Conservation (phyloP, 1,139 yeast species). For the Yamadazyma jaroonii region DNA sequence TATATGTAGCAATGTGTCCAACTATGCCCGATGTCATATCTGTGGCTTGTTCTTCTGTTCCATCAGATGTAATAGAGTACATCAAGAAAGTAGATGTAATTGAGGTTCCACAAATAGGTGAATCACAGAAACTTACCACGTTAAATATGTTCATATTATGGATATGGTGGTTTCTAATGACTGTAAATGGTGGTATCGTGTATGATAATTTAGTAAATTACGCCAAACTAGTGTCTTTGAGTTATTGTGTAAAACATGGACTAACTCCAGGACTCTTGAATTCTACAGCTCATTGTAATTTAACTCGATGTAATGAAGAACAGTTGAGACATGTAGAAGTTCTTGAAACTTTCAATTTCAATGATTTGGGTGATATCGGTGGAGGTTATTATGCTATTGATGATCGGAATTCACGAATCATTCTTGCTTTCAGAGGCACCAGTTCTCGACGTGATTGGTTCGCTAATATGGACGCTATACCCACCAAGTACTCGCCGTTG, state of each 20-base stretch:
- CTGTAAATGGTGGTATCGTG: not conserved
- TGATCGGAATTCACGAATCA: constrained; percentile 27
- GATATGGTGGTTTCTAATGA: too few species aligned
- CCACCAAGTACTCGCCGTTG: constrained; percentile 38
- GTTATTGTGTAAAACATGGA: constrained; percentile 38
- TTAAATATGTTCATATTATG: too few species aligned
- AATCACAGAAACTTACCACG: too few species aligned
- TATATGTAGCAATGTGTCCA: constrained; percentile 39
- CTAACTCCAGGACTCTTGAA: constrained; percentile 24
- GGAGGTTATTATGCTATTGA: constrained; percentile 52
- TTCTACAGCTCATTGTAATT: constrained; percentile 20
- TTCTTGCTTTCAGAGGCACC: constrained; percentile 56
- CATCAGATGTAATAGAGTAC: constrained; percentile 40
- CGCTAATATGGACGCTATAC: constrained; percentile 47
- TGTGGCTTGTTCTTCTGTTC: constrained; percentile 46
- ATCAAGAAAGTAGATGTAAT: constrained; percentile 42
- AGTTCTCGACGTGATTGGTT: constrained; percentile 56
- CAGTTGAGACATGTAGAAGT: constrained; percentile 26
- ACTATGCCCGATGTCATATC: constrained; percentile 37
- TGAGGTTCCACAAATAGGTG: not conserved
- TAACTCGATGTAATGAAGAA: constrained; percentile 18
- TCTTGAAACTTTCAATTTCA: constrained; percentile 35
- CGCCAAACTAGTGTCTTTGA: constrained; percentile 35
- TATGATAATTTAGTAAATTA: constrained; percentile 26
- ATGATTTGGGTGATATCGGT: constrained; percentile 46